These are phyloP conservation scores for Chytridium lagenaria DNA, from an alignment of 371 early-diverging fungal genomes.

Conservation along the genomic window DNA sequence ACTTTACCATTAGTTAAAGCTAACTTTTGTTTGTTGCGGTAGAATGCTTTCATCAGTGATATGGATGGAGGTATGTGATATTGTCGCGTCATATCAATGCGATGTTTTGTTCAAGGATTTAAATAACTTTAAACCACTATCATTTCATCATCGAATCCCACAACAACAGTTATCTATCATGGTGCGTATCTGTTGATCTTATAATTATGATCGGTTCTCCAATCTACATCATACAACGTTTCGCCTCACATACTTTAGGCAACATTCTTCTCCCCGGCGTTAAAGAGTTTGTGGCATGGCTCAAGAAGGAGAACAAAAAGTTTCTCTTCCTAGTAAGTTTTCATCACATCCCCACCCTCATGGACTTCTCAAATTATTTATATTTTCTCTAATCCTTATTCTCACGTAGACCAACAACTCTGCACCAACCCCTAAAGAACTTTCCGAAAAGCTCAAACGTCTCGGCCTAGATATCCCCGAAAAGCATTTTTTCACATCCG, in stretches of 20 bases:
- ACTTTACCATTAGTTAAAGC: background rate
- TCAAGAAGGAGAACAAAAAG: slow-evolving; percentile 63
- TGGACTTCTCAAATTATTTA: too few species aligned
- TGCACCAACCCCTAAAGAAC: slow-evolving; percentile 70
- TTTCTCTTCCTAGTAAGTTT: slow-evolving; percentile 65
- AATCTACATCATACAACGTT: too few species aligned
- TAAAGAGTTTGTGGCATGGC: slow-evolving; percentile 71
- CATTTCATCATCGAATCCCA: background rate
- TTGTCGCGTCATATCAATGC: background rate
- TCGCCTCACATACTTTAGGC: slow-evolving; percentile 27
- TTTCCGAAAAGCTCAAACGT: slow-evolving; percentile 65
- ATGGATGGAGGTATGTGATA: slow-evolving; percentile 68
- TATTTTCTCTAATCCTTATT: background rate
- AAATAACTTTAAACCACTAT: background rate
- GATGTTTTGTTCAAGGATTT: background rate
- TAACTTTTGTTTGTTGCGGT: background rate
- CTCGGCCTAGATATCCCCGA: slow-evolving; percentile 67
- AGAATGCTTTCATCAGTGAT: slow-evolving; percentile 67
- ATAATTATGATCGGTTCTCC: background rate
- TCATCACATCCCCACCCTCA: too few species aligned
- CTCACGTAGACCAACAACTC: slow-evolving; percentile 68
- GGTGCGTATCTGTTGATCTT: slow-evolving; percentile 41
- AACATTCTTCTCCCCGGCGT: slow-evolving; percentile 45
- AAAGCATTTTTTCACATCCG: slow-evolving; percentile 70
- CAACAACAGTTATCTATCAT: slow-evolving; percentile 60